These are phyloP conservation scores for Russula lepida DNA, from an alignment of 768 basidiomycete genomes.

Conservation along the genomic window DNA sequence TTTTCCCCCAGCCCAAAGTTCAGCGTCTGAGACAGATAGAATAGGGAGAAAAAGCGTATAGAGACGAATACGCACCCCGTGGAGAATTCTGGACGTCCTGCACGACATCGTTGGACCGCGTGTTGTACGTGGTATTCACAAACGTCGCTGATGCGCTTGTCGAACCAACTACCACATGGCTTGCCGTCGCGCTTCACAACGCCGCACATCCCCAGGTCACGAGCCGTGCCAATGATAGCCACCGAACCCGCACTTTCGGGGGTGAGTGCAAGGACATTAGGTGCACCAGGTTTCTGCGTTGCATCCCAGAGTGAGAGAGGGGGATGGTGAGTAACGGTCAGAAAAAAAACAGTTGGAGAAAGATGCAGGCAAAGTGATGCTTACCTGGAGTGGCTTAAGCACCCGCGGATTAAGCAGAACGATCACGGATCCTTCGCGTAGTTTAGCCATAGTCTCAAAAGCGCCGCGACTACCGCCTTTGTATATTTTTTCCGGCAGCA, in stretches of 20 bases:
- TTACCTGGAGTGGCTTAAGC: constrained; percentile 77
- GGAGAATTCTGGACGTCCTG: constrained; percentile 79
- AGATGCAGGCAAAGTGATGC: neutral
- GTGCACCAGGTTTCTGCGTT: constrained; percentile 46
- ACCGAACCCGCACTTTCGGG: constrained; percentile 77
- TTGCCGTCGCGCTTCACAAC: constrained; percentile 75
- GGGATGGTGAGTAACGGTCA: neutral
- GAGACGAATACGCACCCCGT: constrained; percentile 49
- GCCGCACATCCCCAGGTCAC: constrained; percentile 79
- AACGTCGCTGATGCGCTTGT: constrained; percentile 75
- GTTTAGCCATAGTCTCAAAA: constrained; percentile 78
- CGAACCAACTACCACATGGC: constrained; percentile 81
- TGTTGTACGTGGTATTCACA: constrained; percentile 90
- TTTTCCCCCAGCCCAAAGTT: neutral
- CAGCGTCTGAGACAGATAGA: neutral
- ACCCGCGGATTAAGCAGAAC: constrained; percentile 84
- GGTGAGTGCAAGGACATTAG: constrained; percentile 79
- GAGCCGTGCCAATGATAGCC: constrained; percentile 75
- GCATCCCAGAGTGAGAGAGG: neutral
- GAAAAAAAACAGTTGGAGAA: neutral
- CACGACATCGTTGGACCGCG: constrained; percentile 66
- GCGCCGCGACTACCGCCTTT: constrained; percentile 88
- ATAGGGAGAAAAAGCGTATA: neutral
- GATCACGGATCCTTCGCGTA: constrained; percentile 84
- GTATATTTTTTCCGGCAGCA: constrained; percentile 55